Evolutionary conservation across 1,284 basidiomycete genomes (phyloP), one percentile per base, ranked within the genome.

Genomic region (Thecaphora frezii): DNA sequence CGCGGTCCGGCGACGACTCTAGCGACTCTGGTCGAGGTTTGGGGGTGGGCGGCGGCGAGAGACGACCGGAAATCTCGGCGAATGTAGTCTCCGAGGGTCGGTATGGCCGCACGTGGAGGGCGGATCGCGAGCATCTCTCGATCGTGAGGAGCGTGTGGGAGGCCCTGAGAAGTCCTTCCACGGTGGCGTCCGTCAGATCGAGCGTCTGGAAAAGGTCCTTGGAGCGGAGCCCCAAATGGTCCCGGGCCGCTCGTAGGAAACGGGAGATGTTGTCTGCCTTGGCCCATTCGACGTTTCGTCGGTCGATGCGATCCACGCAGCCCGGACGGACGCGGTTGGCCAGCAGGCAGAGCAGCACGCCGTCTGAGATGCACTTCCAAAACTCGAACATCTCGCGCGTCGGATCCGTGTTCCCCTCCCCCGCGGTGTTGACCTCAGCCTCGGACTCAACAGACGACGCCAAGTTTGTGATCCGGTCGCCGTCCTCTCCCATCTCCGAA

Each of bases 191-290:
- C 22, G 66, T 65, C 10, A 73, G 58, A 44, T 73, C 71, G 22
- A 69, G 61, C 22, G 56, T 50, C 28, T 73, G 66, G 44, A 71
- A 73, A 25, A 73, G 46, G 23, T 73, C 69, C 45, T 67, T 66
- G 23, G 66, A 62, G 16, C 59, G 55, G 42, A 73, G 46, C n/a
- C 66, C 69, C 25, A 73, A 61, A 14, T 64, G 51, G 26, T 73
- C 69, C 14, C 69, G 45, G 9, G 69, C 69, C 10, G 69, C 69
- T 14, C 66, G 53, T 39, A 73, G 41, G 44, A 71, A 73, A 5
- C 63, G 58, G 18, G 63, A 71, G 41, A 71, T 66, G 52, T 73
- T 71, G 57, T 70, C 57, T 3, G 62, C 52, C 46, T 50, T 60
- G 57, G 69, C 60, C 59, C 66, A 71, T 9, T 71, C 63, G 26